Base-by-base conservation (phyloP, 2,329 filamentous ascomycete genomes). In the Phaeosphaeriaceae sp. region DNA sequence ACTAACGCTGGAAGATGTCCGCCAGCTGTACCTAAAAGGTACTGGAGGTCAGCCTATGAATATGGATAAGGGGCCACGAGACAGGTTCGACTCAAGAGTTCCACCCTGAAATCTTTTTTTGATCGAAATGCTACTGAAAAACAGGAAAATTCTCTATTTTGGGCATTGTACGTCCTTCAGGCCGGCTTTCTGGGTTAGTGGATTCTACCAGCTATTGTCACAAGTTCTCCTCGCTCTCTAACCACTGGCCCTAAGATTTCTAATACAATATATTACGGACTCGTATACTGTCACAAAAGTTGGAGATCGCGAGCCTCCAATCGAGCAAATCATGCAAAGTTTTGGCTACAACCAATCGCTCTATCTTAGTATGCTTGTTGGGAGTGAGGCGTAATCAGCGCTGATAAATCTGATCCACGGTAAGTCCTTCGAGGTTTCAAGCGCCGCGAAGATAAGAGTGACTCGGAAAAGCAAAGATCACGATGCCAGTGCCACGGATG, bases 321-420 rank as follows among this genome's bases (percentile, higher is more conserved):
- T n/a, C n/a, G n/a, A n/a, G 90, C 92, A 97, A 71, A 80, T 92
- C 17, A 67, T 87, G 9, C 90, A 96, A 73, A 93, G 88, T 69
- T 67, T 96, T 57, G 85, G 85, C 20, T 90, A 87, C 2, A 95
- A 92, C 66, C 93, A 97, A 66, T 97, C 96, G 75, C 87, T 97
- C 66, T 97, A 93, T 66, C 85, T 87, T 18, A 92, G 93, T 17
- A 95, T 96, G 88, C 87, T 95, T 76, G 85, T 95, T 32, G 94
- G 93, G 55, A 94, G 91, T 0, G 87, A 97, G 75, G 77, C 84
- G 6, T 83, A 93, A 68, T 91, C 87, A 1, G 88, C 90, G 0
- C 77, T 97, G 35, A 96, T 97, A 60, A 85, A 89, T 17, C 76
- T 92, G 50, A 91, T 97, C 49, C 97, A 96, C 66, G 90, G 94